Evolutionary conservation across 345 rosid genomes (phyloP).

Genomic region (Brassica nigra): DNA sequence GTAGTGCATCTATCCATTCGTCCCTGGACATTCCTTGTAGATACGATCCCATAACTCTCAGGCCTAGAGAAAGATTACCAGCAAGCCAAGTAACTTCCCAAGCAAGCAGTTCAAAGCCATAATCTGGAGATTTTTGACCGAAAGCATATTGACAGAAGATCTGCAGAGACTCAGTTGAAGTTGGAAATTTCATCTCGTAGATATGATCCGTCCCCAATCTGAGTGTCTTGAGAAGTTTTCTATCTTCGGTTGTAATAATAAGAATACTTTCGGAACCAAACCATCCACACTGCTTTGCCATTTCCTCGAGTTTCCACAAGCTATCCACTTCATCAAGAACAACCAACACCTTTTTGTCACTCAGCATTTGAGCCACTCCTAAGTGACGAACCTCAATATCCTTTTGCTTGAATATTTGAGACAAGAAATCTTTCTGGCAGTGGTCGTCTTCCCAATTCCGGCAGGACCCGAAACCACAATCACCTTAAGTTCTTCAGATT

Average conservation of each 20-base stretch:
- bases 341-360: neutral
- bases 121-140: neutral
- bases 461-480: neutral
- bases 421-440: neutral
- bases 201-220: neutral
- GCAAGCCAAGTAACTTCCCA: neutral
- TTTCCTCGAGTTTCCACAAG: neutral
- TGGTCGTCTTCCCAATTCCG: neutral
- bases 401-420: neutral
- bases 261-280: neutral
- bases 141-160: neutral
- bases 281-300: neutral
- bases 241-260: neutral
- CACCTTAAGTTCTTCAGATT: neutral
- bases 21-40: neutral
- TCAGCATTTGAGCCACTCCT: conserved; percentile 6
- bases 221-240: neutral
- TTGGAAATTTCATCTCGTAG: neutral
- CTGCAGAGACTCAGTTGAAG: neutral
- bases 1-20: neutral
- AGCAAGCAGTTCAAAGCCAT: neutral
- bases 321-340: conserved; percentile 6
- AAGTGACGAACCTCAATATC: neutral
- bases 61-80: neutral
- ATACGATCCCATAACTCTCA: neutral